Evolutionary conservation across 2,329 filamentous ascomycete species (phyloP), one percentile per base, ranked within the genome.

Genomic region (Ilyonectria sp.): DNA sequence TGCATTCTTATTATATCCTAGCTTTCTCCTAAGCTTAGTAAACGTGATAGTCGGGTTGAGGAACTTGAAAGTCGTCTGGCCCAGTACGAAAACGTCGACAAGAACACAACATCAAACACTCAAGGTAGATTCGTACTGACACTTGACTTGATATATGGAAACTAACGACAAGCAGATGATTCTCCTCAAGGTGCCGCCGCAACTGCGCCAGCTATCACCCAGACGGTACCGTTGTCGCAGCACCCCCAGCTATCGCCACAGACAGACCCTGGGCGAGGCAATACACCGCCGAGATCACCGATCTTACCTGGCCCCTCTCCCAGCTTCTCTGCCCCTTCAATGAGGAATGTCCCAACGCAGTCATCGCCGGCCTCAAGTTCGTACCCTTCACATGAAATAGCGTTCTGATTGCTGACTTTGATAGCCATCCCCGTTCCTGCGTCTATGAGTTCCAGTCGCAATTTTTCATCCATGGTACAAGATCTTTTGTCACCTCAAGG

Each of bases 11-110:
- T 17, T 10, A 10, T 17, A 40, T 54, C 26, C 17, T 17, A 23
- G 17, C 4, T 33, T 3, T 5, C 13, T 26, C 8, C 52, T 64
- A 33, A 66, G 2, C 47, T 23, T 43, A 59, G 17, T 56, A 56
- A 46, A 15, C 7, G 9, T 2, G 7, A 54, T 44, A 75, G 74
- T 54, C 72, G 74, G 11, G 75, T 75, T 6, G 74, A 75, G 13
- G 74, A 75, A 61, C 73, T 75, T 10, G 74, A 75, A 47, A 73
- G 67, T 46, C 72, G 72, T 49, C n/a, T 75, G 9, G 73, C 74
- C 0, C 71, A 70, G 59, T 75, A 75, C 13, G 74, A 75, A 53
- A 74, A 65, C n/a, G 70, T 71, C 10, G 71, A 69, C 6, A 72
- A 70, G 13, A 58, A 47, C 4, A 13, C 67, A 21, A 57, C 71